Percentiles rank a stretch among this genome's conserved stretches.
Evolutionary conservation across 2,329 filamentous ascomycete genomes (phyloP).

Genomic region (Macroventuria anomochaeta): DNA sequence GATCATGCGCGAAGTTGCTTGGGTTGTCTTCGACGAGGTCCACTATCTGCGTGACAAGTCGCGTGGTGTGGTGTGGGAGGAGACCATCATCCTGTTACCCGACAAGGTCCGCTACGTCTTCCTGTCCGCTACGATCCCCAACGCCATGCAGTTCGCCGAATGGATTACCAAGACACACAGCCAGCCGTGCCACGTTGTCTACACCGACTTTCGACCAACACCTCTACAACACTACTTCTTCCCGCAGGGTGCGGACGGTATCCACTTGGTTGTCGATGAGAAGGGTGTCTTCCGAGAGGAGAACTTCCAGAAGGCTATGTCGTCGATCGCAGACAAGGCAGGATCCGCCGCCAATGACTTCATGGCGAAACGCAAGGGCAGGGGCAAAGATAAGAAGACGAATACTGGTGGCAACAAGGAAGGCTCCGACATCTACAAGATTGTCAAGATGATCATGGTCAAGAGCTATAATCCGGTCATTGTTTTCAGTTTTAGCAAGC

Average conservation of each 20-base stretch:
- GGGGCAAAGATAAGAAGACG: constrained; percentile 88
- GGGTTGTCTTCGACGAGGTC: constrained; percentile 98
- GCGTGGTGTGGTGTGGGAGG: constrained; percentile 97
- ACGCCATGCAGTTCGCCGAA: constrained; percentile 98
- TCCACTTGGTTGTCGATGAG: constrained; percentile 93
- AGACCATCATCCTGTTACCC: constrained; percentile 95
- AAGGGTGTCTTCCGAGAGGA: constrained; percentile 95
- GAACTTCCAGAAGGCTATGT: constrained; percentile 97
- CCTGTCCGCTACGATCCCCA: constrained; percentile 95
- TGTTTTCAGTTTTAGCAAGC: constrained; percentile 99
- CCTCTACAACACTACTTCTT: constrained; percentile 98
- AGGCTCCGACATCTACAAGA: constrained; percentile 89
- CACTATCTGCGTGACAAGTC: constrained; percentile 97
- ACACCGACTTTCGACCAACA: constrained; percentile 97
- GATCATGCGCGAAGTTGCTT: constrained; percentile 98
- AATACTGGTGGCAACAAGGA: constrained; percentile 78
- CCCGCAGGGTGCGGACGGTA: constrained; percentile 88
- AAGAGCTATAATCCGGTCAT: constrained; percentile 98
- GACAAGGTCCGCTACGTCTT: constrained; percentile 99
- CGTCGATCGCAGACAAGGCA: constrained; percentile 83
- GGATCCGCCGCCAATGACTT: constrained; percentile 82
- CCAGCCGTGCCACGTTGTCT: constrained; percentile 97
- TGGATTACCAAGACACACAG: constrained; percentile 99
- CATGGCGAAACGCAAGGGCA: constrained; percentile 81
- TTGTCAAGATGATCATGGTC: constrained; percentile 98